Evolutionary conservation across 2,329 filamentous ascomycete genomes (phyloP), one percentile per base, ranked within the genome.

Genomic region (Calonectria honghensis): DNA sequence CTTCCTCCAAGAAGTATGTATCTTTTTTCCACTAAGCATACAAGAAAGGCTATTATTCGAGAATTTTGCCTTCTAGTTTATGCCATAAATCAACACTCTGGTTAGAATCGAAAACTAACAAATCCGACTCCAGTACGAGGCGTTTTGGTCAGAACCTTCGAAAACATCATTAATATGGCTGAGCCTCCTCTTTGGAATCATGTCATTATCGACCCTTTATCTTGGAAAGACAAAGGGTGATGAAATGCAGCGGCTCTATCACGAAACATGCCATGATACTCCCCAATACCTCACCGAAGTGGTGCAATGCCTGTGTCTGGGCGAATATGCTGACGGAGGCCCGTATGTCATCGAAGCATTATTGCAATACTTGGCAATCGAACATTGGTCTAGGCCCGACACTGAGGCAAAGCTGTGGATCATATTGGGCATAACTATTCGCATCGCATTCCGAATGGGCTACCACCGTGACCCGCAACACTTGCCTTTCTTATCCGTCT

Each of bases 301-400:
- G 16, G 61, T 65, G 27, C 61, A 65, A n/a, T 48, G 61, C 37
- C 20, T 65, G 16, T 48, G 27, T 35, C 39, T 65, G 1, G 61
- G 61, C 3, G 39, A 65, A 32, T 65, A 65, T 24, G 41, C 39
- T 10, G 39, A 65, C 14, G 61, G 61, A 20, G 61, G 61, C 7
- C 61, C 61, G 2, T 50, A 45, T 65, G 61, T 65, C 39, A 48
- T 65, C 29, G 61, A 65, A 48, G 29, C 61, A n/a, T 50, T 65
- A n/a, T n/a, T 65, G 61, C 61, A 65, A 6, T 65, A 65, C 29
- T 48, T 65, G 11, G 29, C 27, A 41, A 65, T 65, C 24, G 61
- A 65, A 5, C 61, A 65, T 31, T 31, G 24, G 27, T 45, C 39
- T 24, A 29, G 61, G 7, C 37, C 39, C 7, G 61, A 65, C 10